phyloP scores from a whole-genome alignment of 441 rosid genomes.

The Arabidopsis hybrid region DNA sequence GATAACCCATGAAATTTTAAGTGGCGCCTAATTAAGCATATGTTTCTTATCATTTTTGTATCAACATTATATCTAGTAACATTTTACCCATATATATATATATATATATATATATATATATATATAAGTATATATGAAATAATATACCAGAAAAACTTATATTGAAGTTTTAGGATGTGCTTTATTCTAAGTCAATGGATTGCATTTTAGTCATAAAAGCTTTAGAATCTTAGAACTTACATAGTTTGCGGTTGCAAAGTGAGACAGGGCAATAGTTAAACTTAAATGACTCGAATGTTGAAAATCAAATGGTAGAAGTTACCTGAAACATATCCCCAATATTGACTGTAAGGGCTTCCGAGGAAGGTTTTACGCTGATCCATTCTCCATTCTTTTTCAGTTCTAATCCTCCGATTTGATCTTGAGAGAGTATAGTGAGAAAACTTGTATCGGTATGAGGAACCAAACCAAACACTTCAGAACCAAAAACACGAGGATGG shows the following conservation, averaged over 20 bases:
- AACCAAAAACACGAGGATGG: constrained; percentile 54
- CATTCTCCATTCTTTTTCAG: constrained; percentile 58
- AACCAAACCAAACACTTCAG: constrained; percentile 53
- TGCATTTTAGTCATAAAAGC: background rate
- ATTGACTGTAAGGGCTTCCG: constrained; percentile 57
- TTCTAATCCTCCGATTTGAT: constrained; percentile 62
- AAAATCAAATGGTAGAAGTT: background rate
- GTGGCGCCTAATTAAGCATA: background rate
- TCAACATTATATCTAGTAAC: background rate
- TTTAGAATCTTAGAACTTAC: background rate
- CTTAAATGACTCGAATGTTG: background rate
- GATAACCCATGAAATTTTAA: background rate
- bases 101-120: too few relatives aligned
- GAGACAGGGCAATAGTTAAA: background rate
- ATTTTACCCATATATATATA: background rate
- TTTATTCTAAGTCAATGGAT: background rate
- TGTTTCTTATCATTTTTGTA: background rate
- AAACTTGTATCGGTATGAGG: constrained; percentile 73
- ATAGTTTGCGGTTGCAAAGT: background rate
- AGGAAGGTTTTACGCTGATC: constrained; percentile 59
- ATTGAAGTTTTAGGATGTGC: constrained; percentile 1
- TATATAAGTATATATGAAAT: too few relatives aligned
- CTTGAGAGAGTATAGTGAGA: constrained; percentile 60
- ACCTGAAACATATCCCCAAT: constrained; percentile 76
- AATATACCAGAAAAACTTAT: background rate